Conservation (phyloP, 23 red algal genomes). For the Gracilaria vermiculophylla region DNA sequence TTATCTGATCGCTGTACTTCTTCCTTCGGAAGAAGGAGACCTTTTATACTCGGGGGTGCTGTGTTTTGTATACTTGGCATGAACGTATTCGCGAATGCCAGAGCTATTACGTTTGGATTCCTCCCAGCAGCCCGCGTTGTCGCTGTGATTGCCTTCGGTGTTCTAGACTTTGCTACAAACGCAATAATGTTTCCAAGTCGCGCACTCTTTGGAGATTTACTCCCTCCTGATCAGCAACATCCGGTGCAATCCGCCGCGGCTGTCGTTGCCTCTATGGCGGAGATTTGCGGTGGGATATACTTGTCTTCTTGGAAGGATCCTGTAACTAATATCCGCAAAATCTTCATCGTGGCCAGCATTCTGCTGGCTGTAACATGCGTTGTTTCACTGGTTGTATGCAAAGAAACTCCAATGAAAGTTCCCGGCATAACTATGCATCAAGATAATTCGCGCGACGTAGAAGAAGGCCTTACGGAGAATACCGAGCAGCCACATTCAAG, state of each 20-base stretch:
- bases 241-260: slow-evolving; percentile 63
- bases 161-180: slow-evolving; percentile 67
- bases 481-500: background rate
- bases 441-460: background rate
- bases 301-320: slow-evolving; percentile 69
- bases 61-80: slow-evolving; percentile 60
- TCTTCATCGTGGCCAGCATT: slow-evolving; percentile 45
- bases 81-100: slow-evolving; percentile 55
- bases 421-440: background rate
- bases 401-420: slow-evolving; percentile 34
- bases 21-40: slow-evolving; percentile 76
- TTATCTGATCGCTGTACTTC: slow-evolving; percentile 74
- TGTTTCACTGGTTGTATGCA: slow-evolving; percentile 47
- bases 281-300: slow-evolving; percentile 61
- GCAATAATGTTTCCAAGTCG: slow-evolving; percentile 78
- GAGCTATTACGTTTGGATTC: slow-evolving; percentile 10
- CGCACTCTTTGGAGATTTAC: slow-evolving; percentile 66
- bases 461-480: background rate
- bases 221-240: slow-evolving; percentile 64
- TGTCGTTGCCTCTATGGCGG: slow-evolving; percentile 65
- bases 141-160: slow-evolving; percentile 54
- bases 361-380: slow-evolving; percentile 34
- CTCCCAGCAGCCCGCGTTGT: slow-evolving; percentile 40
- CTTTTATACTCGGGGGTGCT: slow-evolving; percentile 71
- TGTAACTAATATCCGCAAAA: slow-evolving; percentile 41